Evolutionary conservation across 2,329 filamentous ascomycete genomes (phyloP).

Genomic region (Aureobasidium lini): DNA sequence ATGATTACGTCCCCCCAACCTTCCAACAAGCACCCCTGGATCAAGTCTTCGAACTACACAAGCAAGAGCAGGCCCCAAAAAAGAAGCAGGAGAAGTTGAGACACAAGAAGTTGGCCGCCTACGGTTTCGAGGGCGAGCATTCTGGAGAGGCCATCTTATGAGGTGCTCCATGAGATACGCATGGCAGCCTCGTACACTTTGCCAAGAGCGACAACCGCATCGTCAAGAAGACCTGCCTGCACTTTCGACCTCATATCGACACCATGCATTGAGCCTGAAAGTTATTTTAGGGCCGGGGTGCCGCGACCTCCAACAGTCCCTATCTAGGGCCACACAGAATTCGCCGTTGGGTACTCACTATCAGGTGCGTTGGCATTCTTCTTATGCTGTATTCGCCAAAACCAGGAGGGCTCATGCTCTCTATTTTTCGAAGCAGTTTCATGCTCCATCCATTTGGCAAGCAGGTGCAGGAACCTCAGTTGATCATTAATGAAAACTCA

Average conservation of each 20-base stretch:
- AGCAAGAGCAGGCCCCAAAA: constrained; percentile 60
- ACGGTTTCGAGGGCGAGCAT: constrained; percentile 86
- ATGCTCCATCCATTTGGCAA: not conserved
- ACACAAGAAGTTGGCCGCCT: constrained; percentile 60
- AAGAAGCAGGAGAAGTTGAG: constrained; percentile 67
- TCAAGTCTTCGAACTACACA: constrained; percentile 64
- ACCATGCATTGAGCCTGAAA: not conserved
- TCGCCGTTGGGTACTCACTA: not conserved
- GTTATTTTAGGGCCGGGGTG: too few species aligned
- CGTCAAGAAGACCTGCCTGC: not conserved
- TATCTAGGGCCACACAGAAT: not conserved
- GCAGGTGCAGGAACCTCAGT: not conserved
- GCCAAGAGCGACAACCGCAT: not conserved
- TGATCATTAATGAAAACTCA: not conserved
- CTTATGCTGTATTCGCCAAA: not conserved
- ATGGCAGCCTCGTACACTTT: not conserved
- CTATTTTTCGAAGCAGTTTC: not conserved
- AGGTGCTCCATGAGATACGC: constrained; percentile 17
- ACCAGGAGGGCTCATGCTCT: not conserved
- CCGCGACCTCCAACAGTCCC: not conserved
- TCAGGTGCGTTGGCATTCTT: not conserved
- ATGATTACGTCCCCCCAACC: constrained; percentile 72
- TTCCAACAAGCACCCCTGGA: constrained; percentile 61
- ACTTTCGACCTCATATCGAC: not conserved
- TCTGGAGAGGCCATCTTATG: constrained; percentile 66